Evolutionary conservation across 148 eudicot species (phyloP).

Genomic region (Amaranthus palmeri): DNA sequence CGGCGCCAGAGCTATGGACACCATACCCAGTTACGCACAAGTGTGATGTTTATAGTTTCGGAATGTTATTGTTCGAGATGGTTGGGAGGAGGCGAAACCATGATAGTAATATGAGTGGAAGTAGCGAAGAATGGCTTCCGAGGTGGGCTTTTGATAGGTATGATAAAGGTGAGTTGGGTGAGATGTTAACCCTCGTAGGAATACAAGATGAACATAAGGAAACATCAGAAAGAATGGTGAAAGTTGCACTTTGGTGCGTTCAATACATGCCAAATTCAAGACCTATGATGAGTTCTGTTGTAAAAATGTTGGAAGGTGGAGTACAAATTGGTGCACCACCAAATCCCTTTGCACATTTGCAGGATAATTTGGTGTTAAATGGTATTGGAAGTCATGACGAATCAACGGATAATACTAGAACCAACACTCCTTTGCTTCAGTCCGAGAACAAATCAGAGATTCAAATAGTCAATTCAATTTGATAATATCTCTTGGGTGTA

Average conservation of each 20-base stretch:
- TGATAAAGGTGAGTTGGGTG: slow-evolving; percentile 9
- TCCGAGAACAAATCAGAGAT: not conserved
- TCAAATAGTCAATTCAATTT: not conserved
- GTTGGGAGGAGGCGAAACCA: slow-evolving; percentile 32
- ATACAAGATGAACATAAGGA: slow-evolving; percentile 13
- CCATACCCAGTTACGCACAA: slow-evolving; percentile 35
- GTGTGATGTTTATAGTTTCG: slow-evolving; percentile 33
- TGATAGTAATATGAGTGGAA: slow-evolving; percentile 14
- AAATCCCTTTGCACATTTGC: slow-evolving; percentile 28
- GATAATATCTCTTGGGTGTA: not conserved
- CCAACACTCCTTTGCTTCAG: not conserved
- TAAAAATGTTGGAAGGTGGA: slow-evolving; percentile 33
- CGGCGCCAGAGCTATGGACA: slow-evolving; percentile 33
- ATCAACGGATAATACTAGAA: not conserved
- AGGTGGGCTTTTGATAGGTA: slow-evolving; percentile 26
- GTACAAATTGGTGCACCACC: slow-evolving; percentile 28
- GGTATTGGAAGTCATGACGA: not conserved
- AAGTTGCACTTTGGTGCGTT: slow-evolving; percentile 35
- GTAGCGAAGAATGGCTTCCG: slow-evolving; percentile 30
- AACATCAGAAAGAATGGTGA: slow-evolving; percentile 22
- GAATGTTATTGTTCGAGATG: slow-evolving; percentile 32
- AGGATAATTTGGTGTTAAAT: not conserved
- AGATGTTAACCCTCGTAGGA: slow-evolving; percentile 20
- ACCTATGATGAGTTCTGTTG: slow-evolving; percentile 31
- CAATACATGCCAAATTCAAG: slow-evolving; percentile 28